Percentiles rank a stretch among this genome's conserved stretches.
These are phyloP conservation scores for Kappamyces sp. DNA, from an alignment of 192 early-diverging fungal genomes.

Conservation along the genomic window DNA sequence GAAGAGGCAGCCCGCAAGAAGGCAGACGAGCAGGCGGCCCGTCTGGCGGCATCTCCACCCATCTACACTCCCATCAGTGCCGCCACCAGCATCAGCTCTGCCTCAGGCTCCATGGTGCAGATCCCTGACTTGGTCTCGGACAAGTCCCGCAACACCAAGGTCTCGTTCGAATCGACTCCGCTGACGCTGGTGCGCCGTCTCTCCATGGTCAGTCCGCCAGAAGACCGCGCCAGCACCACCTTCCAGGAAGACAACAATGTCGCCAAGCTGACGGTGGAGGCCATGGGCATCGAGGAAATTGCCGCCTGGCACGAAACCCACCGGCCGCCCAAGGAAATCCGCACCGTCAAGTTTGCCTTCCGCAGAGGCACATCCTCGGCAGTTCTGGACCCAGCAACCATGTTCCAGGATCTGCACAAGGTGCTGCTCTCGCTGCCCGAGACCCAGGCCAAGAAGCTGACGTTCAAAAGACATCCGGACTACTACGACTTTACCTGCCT, in stretches of 20 bases:
- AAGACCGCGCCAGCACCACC: slow-evolving; percentile 21
- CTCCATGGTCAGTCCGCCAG: too few species aligned
- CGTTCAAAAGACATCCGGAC: slow-evolving; percentile 35
- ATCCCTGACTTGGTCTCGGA: too few species aligned
- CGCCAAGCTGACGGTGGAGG: slow-evolving; percentile 20
- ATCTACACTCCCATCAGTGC: too few species aligned
- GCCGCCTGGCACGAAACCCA: slow-evolving; percentile 53
- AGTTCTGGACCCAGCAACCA: slow-evolving; percentile 30
- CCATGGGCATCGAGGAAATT: slow-evolving; percentile 43
- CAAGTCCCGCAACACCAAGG: too few species aligned
- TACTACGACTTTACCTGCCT: slow-evolving; percentile 46
- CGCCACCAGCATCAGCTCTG: too few species aligned
- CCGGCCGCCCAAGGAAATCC: slow-evolving; percentile 45
- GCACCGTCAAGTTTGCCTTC: slow-evolving; percentile 48
- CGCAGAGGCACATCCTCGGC: slow-evolving; percentile 20
- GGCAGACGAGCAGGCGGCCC: too few species aligned
- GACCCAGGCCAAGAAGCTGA: slow-evolving; percentile 22
- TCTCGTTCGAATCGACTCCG: too few species aligned
- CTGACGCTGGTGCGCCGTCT: too few species aligned
- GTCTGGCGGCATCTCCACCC: too few species aligned
- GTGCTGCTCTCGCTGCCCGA: slow-evolving; percentile 34
- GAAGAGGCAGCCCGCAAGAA: too few species aligned
- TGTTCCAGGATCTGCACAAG: slow-evolving; percentile 59
- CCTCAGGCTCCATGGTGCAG: too few species aligned
- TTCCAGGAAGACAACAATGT: slow-evolving; percentile 29